phyloP scores from a whole-genome alignment of 345 rosid species.

The Eutrema heterophyllum region DNA sequence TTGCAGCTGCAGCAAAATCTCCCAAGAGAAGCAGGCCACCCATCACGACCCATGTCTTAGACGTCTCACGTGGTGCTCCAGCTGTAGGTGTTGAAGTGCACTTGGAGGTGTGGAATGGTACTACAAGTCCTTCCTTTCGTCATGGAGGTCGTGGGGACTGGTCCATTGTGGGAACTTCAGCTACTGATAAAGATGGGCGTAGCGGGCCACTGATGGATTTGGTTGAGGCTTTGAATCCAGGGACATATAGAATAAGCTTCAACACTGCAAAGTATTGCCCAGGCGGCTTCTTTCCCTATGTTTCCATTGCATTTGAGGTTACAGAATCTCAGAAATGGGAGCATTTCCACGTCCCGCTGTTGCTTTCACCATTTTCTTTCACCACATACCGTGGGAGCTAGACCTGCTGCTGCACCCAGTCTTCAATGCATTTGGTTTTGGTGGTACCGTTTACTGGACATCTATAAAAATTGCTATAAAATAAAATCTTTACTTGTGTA shows the following conservation, averaged over 20 bases:
- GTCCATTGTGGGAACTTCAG: conserved; percentile 57
- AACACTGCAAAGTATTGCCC: conserved; percentile 73
- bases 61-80: conserved; percentile 77
- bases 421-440: not conserved
- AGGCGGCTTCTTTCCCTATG: conserved; percentile 75
- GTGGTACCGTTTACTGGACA: not conserved
- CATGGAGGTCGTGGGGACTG: conserved; percentile 41
- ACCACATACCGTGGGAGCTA: conserved; percentile 87
- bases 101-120: conserved; percentile 69
- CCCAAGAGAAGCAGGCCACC: conserved; percentile 67
- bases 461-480: not conserved
- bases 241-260: conserved; percentile 79
- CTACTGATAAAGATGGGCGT: conserved; percentile 79
- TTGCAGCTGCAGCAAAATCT: conserved; percentile 40
- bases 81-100: conserved; percentile 71
- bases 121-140: conserved; percentile 40
- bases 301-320: conserved; percentile 67
- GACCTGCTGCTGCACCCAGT: not conserved
- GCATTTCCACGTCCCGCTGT: conserved; percentile 91
- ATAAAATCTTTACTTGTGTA: not conserved
- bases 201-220: conserved; percentile 70
- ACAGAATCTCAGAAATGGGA: conserved; percentile 62
- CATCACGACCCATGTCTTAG: conserved; percentile 88
- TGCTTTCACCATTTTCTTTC: conserved; percentile 86
- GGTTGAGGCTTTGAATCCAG: conserved; percentile 60